Evolutionary conservation across 768 basidiomycete genomes (phyloP), one percentile per base, ranked within the genome.

Genomic region (Suillus clintonianus): DNA sequence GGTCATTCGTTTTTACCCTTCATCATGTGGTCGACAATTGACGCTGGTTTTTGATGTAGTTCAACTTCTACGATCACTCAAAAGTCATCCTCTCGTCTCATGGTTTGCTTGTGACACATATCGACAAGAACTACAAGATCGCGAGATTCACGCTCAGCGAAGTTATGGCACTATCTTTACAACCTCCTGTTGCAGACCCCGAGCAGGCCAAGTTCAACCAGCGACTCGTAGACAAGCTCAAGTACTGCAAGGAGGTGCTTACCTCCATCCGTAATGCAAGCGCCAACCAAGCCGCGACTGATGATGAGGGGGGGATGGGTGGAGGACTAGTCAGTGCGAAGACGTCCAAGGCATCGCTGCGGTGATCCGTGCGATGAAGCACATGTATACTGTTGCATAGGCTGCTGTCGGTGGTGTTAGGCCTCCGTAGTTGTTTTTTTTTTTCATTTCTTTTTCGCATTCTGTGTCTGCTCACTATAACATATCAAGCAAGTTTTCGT

Each of bases 61-160:
- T 98, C 85, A 99, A 99, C 81, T 99, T 98, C 76, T 94, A 93
- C 76, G 97, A 99, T 78, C 97, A 99, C 79, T 90, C 92, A 47
- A 99, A 99, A 76, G 79, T 99, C 64, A 89, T 99, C 63, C 81
- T 99, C 58, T 94, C 94, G 19, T 86, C 89, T 1, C 82, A 89
- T 32, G 96, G 93, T 3, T 81, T 89, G 14, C 76, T 89, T 15
- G 82, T 99, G 56, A 94, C 95, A 4, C 89, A 96, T 76, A 96
- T 98, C 70, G 94, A 95, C 84, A 94, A 94, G 81, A 84, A 89
- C 69, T 92, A 94, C 79, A 82, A 83, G 61, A 77, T 95, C 74
- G 88, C 89, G 48, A 87, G 89, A 45, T 90, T 86, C 82, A 83
- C 86, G 39, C 80, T 97, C 50, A 83, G 83, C 54, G 87, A 90